Evolutionary conservation across 73 alveolate species (phyloP), one percentile per base, ranked within the genome.

Genomic region (Halteria grandinella): DNA sequence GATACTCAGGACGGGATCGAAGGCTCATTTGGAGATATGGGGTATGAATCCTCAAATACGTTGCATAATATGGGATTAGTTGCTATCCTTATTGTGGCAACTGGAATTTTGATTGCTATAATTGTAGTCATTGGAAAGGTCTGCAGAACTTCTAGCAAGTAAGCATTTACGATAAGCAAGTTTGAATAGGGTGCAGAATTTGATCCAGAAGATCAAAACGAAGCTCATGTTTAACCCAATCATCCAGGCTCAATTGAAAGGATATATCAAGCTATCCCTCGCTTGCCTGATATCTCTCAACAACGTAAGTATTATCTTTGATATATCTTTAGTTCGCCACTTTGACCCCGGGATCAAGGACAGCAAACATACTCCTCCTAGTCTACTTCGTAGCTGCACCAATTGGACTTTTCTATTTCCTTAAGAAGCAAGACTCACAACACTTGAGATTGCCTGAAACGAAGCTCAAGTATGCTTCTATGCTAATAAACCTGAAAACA

Each of bases 1-100:
- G 21, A 6, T 33, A 33, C 55, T n/a, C 31, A 10, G 31, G 20
- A n/a, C 5, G 36, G 20, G 31, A 54, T 33, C n/a, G 36, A 29
- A 33, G 74, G 36, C 31, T 33, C 31, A n/a, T 57, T 57, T 20
- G 36, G 29, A 57, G 17, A 27, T 3, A 60, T 60, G 77, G 77
- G 77, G 2, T 60, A 60, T 37, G 55, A 36, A 36, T 60, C 77
- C 18, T 40, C 32, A 5, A 60, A 60, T 60, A 60, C 43, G 20
- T 60, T 60, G 6, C 11, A 15, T 2, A 60, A 60, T 23, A 14
- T 60, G 28, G 77, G 77, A 60, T 11, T 37, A 28, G 8, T 60
- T 2, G 37, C 43, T 37, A 36, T 60, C 4, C 3, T 60, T 2
- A 24, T 60, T 18, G 39, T 40, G 24, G 5, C 43, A 18, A 41